phyloP scores from a whole-genome alignment of 2,329 filamentous ascomycete genomes.

The Aureobasidium leucospermi region DNA sequence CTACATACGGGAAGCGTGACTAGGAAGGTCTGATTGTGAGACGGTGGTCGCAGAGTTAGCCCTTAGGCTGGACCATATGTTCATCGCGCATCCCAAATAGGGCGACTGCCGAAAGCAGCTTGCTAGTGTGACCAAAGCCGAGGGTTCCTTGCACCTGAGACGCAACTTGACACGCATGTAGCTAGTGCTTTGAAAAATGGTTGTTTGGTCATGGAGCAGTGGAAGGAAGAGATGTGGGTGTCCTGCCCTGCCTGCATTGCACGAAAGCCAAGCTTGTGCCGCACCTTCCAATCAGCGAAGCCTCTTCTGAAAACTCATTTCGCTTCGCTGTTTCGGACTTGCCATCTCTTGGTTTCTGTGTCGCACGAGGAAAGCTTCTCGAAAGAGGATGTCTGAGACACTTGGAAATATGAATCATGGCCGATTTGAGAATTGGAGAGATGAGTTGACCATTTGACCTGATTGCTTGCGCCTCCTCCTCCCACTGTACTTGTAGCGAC shows the following conservation, averaged over 20 bases:
- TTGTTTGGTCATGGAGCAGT: not conserved
- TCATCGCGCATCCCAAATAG: not conserved
- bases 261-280: not conserved
- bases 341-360: not conserved
- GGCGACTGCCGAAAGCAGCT: not conserved
- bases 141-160: not conserved
- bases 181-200: not conserved
- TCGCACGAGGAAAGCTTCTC: conserved; percentile 4
- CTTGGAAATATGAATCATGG: not conserved
- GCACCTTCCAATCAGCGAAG: conserved; percentile 2
- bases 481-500: not conserved
- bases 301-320: conserved; percentile 7
- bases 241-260: conserved; percentile 2
- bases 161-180: not conserved
- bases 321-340: conserved; percentile 5
- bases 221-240: not conserved
- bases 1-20: conserved; percentile 1
- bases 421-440: not conserved
- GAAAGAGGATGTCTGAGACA: conserved; percentile 5
- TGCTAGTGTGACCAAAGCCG: not conserved
- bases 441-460: not conserved
- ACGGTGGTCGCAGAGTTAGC: conserved; percentile 5
- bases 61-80: conserved; percentile 6
- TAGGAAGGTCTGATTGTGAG: conserved; percentile 9
- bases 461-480: not conserved